Conservation (phyloP, 331 rosid genomes). For the Phaseolus coccineus region DNA sequence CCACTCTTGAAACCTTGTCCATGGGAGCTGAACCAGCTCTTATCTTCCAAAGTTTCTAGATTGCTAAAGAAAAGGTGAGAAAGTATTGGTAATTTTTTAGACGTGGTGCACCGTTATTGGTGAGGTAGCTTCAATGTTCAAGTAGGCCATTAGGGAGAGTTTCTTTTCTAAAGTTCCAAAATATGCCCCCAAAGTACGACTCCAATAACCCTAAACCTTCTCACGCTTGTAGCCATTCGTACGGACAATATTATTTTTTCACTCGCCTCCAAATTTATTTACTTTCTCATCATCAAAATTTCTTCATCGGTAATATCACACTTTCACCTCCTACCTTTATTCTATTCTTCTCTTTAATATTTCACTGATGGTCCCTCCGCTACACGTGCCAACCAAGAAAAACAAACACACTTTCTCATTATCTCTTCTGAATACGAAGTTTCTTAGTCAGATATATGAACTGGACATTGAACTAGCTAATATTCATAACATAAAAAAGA, state of each 20-base stretch:
- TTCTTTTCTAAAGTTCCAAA: conserved; percentile 35
- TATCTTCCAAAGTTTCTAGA: conserved; percentile 65
- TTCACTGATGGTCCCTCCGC: not conserved
- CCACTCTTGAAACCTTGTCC: conserved; percentile 60
- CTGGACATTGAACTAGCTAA: no score
- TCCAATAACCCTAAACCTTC: conserved; percentile 40
- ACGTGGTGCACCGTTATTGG: conserved; percentile 56
- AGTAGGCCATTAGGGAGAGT: conserved; percentile 60
- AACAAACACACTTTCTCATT: not conserved
- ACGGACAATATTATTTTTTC: conserved; percentile 55
- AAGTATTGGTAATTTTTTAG: conserved; percentile 45
- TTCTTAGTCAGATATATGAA: not conserved
- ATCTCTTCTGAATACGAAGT: not conserved
- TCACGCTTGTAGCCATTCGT: conserved; percentile 48
- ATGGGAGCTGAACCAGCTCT: conserved; percentile 67
- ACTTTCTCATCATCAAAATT: not conserved
- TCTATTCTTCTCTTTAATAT: not conserved
- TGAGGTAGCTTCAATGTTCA: conserved; percentile 39
- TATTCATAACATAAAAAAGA: no score
- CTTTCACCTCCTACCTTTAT: not conserved
- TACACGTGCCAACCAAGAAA: not conserved
- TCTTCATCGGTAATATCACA: not conserved
- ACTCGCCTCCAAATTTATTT: not conserved
- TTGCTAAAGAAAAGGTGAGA: conserved; percentile 47
- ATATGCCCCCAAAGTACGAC: conserved; percentile 51